Evolutionary conservation across 2,329 filamentous ascomycete species (phyloP).

Genomic region (Talaromyces sp.): DNA sequence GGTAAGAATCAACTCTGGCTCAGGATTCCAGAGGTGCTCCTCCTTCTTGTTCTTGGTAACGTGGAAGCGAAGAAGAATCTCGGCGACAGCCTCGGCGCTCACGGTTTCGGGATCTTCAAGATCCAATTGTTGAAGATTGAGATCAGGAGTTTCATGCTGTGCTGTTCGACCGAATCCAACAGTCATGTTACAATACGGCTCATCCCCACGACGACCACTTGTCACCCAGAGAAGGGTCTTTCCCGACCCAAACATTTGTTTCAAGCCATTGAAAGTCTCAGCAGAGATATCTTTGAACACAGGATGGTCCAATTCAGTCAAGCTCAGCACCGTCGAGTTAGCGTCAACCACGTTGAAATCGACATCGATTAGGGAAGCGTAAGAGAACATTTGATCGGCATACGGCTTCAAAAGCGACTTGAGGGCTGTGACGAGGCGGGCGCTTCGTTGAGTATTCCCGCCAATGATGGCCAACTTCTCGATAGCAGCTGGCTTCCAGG

Average conservation of each 20-base stretch:
- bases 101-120: not conserved
- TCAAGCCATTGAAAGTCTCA: not conserved
- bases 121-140: not conserved
- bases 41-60: not conserved
- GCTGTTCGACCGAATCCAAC: slow-evolving; percentile 16
- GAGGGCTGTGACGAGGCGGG: not conserved
- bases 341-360: not conserved
- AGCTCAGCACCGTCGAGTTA: not conserved
- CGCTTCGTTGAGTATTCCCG: not conserved
- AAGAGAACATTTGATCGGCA: not conserved
- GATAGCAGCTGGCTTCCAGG: not conserved
- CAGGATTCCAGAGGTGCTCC: not conserved
- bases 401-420: not conserved
- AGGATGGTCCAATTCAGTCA: slow-evolving; percentile 12
- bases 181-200: slow-evolving; percentile 17
- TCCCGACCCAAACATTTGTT: not conserved
- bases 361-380: not conserved
- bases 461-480: not conserved
- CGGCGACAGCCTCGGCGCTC: not conserved
- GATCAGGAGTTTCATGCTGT: not conserved
- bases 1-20: not conserved
- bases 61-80: not conserved
- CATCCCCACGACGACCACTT: not conserved
- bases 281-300: slow-evolving; percentile 5
- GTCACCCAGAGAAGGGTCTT: slow-evolving; percentile 20